phyloP scores from a whole-genome alignment of 139 green algal genomes.

The Coelastrella sp. region DNA sequence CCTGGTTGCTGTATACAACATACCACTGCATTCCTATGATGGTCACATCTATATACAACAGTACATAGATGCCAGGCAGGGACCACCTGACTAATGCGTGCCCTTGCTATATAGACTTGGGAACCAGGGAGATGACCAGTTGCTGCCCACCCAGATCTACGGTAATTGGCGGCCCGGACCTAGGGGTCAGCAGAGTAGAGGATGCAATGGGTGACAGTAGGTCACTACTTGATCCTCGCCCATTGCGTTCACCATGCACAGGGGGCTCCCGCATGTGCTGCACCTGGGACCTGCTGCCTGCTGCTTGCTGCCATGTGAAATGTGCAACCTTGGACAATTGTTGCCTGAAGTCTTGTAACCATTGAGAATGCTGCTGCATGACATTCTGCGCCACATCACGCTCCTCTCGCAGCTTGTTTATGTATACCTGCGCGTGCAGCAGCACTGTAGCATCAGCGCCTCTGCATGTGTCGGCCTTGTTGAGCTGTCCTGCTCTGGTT shows the following conservation, averaged over 20 bases:
- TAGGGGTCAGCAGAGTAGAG: slow-evolving; percentile 1
- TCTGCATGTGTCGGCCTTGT: too few species aligned
- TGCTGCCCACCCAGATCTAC: slow-evolving; percentile 16
- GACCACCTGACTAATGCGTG: too few species aligned
- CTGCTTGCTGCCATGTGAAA: slow-evolving; percentile 1
- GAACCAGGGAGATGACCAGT: slow-evolving; percentile 28
- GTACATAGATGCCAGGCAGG: too few species aligned
- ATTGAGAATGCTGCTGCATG: slow-evolving; percentile 39
- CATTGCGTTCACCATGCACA: neutral
- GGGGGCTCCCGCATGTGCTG: neutral
- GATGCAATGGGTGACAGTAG: neutral
- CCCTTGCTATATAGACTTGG: neutral
- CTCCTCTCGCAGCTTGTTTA: slow-evolving; percentile 16
- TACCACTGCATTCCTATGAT: too few species aligned
- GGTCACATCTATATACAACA: neutral
- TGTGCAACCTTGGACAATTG: slow-evolving; percentile 21
- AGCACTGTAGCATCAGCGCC: neutral
- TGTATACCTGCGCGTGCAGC: slow-evolving; percentile 10
- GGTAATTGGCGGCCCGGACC: slow-evolving; percentile 10
- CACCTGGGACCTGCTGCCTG: neutral
- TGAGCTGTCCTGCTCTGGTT: too few species aligned
- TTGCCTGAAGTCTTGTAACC: slow-evolving; percentile 40
- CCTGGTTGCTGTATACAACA: too few species aligned
- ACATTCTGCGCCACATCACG: neutral
- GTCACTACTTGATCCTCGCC: neutral